Evolutionary conservation across 805 yeast genomes (phyloP).

Genomic region (Tetrapisispora iriomotensis): DNA sequence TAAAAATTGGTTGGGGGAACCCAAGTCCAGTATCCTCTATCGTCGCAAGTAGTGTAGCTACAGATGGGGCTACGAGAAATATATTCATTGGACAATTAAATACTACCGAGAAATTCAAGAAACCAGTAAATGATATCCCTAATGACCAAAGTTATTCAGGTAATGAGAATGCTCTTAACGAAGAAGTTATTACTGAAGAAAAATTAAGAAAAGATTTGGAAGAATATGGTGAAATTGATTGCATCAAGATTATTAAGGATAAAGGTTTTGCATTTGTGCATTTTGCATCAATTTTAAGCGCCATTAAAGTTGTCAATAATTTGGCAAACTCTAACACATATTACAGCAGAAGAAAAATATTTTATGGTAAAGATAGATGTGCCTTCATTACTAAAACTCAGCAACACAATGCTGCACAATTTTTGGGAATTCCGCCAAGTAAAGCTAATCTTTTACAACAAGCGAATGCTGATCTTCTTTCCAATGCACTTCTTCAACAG

Average conservation of each 20-base stretch:
- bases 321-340: slow-evolving; percentile 54
- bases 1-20: slow-evolving; percentile 91
- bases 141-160: too few relatives aligned
- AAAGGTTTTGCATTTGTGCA: slow-evolving; percentile 88
- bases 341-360: slow-evolving; percentile 70
- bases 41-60: slow-evolving; percentile 64
- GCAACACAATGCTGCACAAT: slow-evolving; percentile 94
- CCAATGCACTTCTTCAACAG: slow-evolving; percentile 78
- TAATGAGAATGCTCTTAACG: neutral
- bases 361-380: slow-evolving; percentile 89
- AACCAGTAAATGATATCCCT: too few relatives aligned
- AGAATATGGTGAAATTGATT: slow-evolving; percentile 75
- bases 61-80: slow-evolving; percentile 88
- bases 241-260: slow-evolving; percentile 66
- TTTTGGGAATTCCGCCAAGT: slow-evolving; percentile 83
- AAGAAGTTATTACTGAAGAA: slow-evolving; percentile 39
- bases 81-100: slow-evolving; percentile 79
- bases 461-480: slow-evolving; percentile 47
- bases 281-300: slow-evolving; percentile 73
- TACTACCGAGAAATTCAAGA: too few relatives aligned
- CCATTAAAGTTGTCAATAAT: slow-evolving; percentile 75
- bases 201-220: slow-evolving; percentile 58
- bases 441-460: slow-evolving; percentile 70
- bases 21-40: slow-evolving; percentile 64
- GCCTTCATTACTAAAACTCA: slow-evolving; percentile 92